A percentile compares a stretch with the other conserved stretches of the same genome.
Evolutionary conservation across 306 rosid genomes (phyloP).

Genomic region (Elaeagnus macrophylla): DNA sequence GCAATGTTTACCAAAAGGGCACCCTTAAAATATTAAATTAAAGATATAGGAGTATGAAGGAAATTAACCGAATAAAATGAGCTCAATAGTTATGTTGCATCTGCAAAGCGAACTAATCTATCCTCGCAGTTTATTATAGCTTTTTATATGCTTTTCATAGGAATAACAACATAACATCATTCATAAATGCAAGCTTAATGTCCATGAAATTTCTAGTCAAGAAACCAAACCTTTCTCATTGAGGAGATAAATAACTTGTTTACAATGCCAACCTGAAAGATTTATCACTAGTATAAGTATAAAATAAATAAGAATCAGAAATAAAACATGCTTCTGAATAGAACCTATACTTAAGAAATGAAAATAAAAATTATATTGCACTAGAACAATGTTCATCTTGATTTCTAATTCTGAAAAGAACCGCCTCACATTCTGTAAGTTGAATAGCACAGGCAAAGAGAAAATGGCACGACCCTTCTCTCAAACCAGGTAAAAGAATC

Average conservation of each 20-base stretch:
- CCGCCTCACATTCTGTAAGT: background rate
- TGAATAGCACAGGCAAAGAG: background rate
- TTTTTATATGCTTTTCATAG: background rate
- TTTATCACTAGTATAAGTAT: slow-evolving; percentile 7
- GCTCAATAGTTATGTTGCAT: too few species aligned
- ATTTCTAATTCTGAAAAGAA: background rate
- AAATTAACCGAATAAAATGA: background rate
- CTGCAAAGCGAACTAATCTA: too few species aligned
- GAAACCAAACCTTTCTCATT: slow-evolving; percentile 77
- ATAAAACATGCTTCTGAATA: background rate
- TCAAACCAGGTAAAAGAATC: too few species aligned
- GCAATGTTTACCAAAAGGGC: slow-evolving; percentile 70
- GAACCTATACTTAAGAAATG: background rate
- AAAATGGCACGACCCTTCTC: too few species aligned
- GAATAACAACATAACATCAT: background rate
- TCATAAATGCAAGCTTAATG: background rate
- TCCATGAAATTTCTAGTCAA: background rate
- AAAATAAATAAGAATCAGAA: slow-evolving; percentile 4
- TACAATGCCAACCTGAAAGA: slow-evolving; percentile 59
- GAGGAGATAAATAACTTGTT: slow-evolving; percentile 60
- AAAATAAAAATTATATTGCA: background rate
- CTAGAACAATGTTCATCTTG: background rate
- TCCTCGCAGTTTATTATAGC: too few species aligned
- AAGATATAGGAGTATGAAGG: background rate
- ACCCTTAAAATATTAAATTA: slow-evolving; percentile 47